Percentiles rank a stretch among this genome's conserved stretches.
phyloP scores from a whole-genome alignment of 371 early-diverging fungal genomes.

The Parasitella parasitica region DNA sequence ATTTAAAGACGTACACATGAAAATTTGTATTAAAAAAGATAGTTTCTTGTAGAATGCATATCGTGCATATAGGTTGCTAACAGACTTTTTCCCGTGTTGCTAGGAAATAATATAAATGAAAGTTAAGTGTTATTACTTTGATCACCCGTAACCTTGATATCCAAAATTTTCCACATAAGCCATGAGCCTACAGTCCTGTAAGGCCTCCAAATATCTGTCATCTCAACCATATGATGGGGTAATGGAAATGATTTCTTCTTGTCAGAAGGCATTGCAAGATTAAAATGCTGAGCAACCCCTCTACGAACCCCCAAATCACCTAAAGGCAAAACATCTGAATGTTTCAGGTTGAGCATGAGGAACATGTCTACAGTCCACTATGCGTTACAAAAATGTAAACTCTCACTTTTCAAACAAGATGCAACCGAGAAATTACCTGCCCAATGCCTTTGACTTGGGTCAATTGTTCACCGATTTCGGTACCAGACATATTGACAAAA shows the following conservation, averaged over 20 bases:
- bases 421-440: constrained; percentile 29
- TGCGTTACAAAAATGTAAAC: neutral
- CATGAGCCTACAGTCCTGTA: constrained; percentile 50
- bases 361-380: constrained; percentile 65
- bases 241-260: constrained; percentile 26
- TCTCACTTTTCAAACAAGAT: neutral
- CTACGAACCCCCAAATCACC: constrained; percentile 59
- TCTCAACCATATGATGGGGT: constrained; percentile 42
- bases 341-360: constrained; percentile 52
- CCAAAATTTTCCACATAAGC: constrained; percentile 52
- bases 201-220: constrained; percentile 53
- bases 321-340: constrained; percentile 57
- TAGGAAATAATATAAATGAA: no score
- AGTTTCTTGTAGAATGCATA: no score
- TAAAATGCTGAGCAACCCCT: constrained; percentile 47
- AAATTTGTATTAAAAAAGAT: no score
- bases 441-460: constrained; percentile 57
- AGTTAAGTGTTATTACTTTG: no score
- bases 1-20: no score
- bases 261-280: neutral
- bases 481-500: constrained; percentile 42
- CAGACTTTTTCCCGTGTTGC: no score
- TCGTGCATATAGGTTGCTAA: no score
- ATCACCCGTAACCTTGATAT: constrained; percentile 17
- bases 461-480: constrained; percentile 41